A percentile compares a stretch with the other conserved stretches of the same genome.
These are phyloP conservation scores for Catharanthus roseus DNA, from an alignment of 257 asterid species.

Conservation along the genomic window DNA sequence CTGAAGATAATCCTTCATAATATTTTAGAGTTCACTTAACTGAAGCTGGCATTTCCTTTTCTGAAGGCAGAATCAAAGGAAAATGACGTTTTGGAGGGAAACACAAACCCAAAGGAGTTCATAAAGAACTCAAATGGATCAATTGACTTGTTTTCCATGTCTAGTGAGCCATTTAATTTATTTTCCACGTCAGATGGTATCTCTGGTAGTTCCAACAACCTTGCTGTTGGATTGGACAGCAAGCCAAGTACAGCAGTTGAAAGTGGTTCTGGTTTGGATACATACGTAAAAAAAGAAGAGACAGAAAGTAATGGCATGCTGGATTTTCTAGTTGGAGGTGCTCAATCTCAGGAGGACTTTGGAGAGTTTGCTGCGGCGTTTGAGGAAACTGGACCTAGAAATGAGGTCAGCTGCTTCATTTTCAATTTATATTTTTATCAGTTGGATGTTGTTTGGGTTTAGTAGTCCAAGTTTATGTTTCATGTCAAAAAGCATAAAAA, in stretches of 20 bases:
- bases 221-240: constrained; percentile 29
- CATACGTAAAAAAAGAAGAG: constrained; percentile 25
- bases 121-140: constrained; percentile 28
- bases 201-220: constrained; percentile 28
- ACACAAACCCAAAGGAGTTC: constrained; percentile 25
- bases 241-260: constrained; percentile 28
- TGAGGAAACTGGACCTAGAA: constrained; percentile 35
- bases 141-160: constrained; percentile 21
- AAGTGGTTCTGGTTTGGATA: constrained; percentile 27
- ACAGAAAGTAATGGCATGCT: constrained; percentile 19
- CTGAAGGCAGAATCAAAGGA: constrained; percentile 44
- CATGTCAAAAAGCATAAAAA: neutral
- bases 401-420: constrained; percentile 27
- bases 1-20: neutral
- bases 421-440: neutral
- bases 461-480: neutral
- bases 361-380: constrained; percentile 61
- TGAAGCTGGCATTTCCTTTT: constrained; percentile 22
- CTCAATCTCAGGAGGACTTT: constrained; percentile 48
- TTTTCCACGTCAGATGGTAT: constrained; percentile 35
- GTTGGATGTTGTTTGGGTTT: neutral
- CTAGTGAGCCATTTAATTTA: constrained; percentile 31
- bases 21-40: constrained; percentile 8
- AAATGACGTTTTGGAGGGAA: constrained; percentile 29
- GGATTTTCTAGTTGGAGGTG: constrained; percentile 24